phyloP scores from a whole-genome alignment of 2,329 filamentous ascomycete genomes.

The Macrophomina tecta region DNA sequence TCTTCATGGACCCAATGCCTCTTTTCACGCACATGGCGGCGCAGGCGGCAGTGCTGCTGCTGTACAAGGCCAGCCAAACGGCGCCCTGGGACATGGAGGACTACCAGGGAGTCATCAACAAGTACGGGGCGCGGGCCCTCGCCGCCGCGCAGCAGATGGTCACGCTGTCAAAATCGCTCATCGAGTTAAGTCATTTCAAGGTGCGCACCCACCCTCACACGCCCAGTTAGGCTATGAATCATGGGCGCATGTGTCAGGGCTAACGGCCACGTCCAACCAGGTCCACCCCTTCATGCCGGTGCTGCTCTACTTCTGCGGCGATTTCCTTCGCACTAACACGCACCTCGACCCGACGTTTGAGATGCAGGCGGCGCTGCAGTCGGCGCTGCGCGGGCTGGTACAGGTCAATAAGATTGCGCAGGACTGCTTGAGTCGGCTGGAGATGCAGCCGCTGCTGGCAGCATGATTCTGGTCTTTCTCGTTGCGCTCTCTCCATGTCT shows the following conservation, averaged over 20 bases:
- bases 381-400: not conserved
- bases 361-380: not conserved
- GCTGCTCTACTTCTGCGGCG: not conserved
- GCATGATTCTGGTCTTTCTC: no score
- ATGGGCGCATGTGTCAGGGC: no score
- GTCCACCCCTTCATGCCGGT: not conserved
- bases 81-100: constrained; percentile 14
- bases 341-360: not conserved
- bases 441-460: not conserved
- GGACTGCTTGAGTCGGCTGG: not conserved
- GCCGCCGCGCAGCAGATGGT: constrained; percentile 19
- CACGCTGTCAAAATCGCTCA: constrained; percentile 12
- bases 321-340: not conserved
- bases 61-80: constrained; percentile 20
- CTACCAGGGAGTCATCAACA: constrained; percentile 8
- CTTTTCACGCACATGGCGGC: constrained; percentile 23
- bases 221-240: no score
- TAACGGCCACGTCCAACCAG: not conserved
- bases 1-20: constrained; percentile 16
- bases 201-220: not conserved
- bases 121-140: constrained; percentile 1
- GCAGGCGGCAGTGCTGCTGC: constrained; percentile 12
- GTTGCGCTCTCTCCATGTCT: no score
- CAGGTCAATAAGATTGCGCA: not conserved
- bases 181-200: constrained; percentile 24